phyloP scores from a whole-genome alignment of 2,329 filamentous ascomycete genomes.

The Septoria linicola region DNA sequence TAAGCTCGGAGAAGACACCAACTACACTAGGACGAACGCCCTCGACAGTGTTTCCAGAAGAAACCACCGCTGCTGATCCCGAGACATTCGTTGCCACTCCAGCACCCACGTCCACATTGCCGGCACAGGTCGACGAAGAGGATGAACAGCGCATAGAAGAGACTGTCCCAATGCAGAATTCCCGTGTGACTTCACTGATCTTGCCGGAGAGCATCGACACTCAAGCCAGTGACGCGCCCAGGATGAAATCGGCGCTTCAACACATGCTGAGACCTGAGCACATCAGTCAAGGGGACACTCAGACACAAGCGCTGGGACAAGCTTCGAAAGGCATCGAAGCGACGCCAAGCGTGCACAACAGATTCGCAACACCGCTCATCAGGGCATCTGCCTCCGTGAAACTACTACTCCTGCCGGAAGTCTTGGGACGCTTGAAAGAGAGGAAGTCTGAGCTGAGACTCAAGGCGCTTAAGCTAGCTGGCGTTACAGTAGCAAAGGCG shows the following conservation, averaged over 20 bases:
- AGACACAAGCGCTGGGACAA: slow-evolving; percentile 24
- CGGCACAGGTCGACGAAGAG: background rate
- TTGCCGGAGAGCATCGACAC: slow-evolving; percentile 21
- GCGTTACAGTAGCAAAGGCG: slow-evolving; percentile 8
- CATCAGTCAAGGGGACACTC: slow-evolving; percentile 37
- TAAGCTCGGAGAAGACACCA: slow-evolving; percentile 1
- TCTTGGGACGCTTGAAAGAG: slow-evolving; percentile 13
- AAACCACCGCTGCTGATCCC: background rate
- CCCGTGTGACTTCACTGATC: background rate
- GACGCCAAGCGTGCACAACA: slow-evolving; percentile 4
- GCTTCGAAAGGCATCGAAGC: background rate
- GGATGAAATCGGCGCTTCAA: slow-evolving; percentile 30
- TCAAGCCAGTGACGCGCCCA: slow-evolving; percentile 26
- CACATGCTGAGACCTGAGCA: slow-evolving; percentile 33
- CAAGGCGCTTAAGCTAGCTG: slow-evolving; percentile 22
- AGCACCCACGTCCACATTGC: slow-evolving; percentile 10
- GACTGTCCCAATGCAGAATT: background rate
- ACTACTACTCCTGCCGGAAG: slow-evolving; percentile 19
- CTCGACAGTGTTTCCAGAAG: slow-evolving; percentile 10
- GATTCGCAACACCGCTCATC: background rate
- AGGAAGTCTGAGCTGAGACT: slow-evolving; percentile 18
- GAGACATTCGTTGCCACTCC: slow-evolving; percentile 4
- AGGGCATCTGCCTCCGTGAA: background rate
- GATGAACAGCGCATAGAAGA: background rate
- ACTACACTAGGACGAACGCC: slow-evolving; percentile 11